Evolutionary conservation across 2,329 filamentous ascomycete species (phyloP).

Genomic region (Colletotrichum sp.): DNA sequence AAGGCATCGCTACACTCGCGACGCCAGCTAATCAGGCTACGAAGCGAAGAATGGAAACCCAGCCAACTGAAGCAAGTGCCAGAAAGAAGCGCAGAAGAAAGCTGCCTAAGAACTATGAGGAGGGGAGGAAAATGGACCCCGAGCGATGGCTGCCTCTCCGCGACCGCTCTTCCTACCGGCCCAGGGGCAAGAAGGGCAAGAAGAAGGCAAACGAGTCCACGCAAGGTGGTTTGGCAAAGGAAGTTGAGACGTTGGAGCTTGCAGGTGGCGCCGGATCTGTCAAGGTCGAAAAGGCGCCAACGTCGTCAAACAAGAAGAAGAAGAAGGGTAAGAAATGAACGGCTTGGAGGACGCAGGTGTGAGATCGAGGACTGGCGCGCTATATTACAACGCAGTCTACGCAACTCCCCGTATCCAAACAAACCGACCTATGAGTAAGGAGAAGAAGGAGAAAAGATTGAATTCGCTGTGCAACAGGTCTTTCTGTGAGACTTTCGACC

Average conservation of each 20-base stretch:
- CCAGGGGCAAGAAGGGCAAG: conserved; percentile 92
- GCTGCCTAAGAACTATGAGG: conserved; percentile 76
- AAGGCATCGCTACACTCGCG: conserved; percentile 63
- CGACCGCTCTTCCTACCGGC: conserved; percentile 86
- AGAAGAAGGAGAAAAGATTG: background rate
- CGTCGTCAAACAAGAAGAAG: conserved; percentile 52
- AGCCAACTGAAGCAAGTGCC: conserved; percentile 31
- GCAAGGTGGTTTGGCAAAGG: conserved; percentile 82
- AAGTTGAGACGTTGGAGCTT: conserved; percentile 71
- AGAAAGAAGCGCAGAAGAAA: conserved; percentile 62
- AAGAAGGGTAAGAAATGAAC: conserved; percentile 59
- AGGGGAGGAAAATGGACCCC: conserved; percentile 81
- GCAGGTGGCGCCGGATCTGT: conserved; percentile 68
- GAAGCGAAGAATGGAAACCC: conserved; percentile 47
- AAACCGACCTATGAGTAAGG: background rate
- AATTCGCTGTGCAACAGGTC: background rate
- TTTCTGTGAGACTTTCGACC: background rate
- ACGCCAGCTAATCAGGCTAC: conserved; percentile 43
- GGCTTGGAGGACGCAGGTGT: background rate
- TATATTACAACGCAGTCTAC: background rate
- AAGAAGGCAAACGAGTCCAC: conserved; percentile 79
- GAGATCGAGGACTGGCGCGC: background rate
- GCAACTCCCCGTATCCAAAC: background rate
- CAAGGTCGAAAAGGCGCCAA: conserved; percentile 65
- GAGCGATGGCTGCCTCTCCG: conserved; percentile 93